A percentile compares a stretch with the other conserved stretches of the same genome.
Evolutionary conservation across 306 rosid species (phyloP).

Genomic region (Vicia villosa): DNA sequence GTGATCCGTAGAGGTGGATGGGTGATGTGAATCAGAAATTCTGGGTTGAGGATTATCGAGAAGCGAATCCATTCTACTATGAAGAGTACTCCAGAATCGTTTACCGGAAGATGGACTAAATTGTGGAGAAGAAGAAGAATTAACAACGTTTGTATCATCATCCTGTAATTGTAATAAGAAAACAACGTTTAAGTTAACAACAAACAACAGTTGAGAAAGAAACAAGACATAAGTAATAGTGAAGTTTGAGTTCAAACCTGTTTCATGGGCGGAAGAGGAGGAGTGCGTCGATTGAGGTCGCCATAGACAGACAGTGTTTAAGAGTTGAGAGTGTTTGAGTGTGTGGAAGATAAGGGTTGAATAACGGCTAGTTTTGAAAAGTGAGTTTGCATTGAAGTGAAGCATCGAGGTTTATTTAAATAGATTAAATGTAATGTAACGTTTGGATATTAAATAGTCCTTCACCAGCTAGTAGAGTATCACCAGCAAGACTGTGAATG

Average conservation of each 20-base stretch:
- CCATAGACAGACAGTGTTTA: conserved; percentile 41
- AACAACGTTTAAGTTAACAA: neutral
- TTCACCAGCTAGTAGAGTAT: too few species aligned
- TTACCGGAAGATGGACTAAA: conserved; percentile 74
- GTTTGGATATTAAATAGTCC: too few species aligned
- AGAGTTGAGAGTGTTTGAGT: conserved; percentile 9
- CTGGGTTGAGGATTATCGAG: conserved; percentile 43
- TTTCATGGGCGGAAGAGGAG: conserved; percentile 38
- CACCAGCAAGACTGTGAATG: too few species aligned
- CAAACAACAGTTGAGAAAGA: too few species aligned
- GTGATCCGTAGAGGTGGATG: too few species aligned
- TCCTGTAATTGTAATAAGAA: conserved; percentile 27
- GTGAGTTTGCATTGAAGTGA: neutral
- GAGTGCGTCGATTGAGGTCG: conserved; percentile 55
- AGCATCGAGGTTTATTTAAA: conserved; percentile 32
- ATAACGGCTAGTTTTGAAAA: too few species aligned
- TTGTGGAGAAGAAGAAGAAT: conserved; percentile 53
- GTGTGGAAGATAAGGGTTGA: too few species aligned
- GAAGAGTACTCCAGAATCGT: conserved; percentile 78
- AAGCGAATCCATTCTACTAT: conserved; percentile 52
- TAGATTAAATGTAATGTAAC: too few species aligned
- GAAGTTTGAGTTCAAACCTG: conserved; percentile 45
- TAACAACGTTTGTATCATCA: conserved; percentile 31
- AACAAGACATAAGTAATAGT: neutral
- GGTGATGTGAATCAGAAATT: conserved; percentile 5